Base-by-base conservation (phyloP, 768 basidiomycete genomes). In the Mycena filopes region DNA sequence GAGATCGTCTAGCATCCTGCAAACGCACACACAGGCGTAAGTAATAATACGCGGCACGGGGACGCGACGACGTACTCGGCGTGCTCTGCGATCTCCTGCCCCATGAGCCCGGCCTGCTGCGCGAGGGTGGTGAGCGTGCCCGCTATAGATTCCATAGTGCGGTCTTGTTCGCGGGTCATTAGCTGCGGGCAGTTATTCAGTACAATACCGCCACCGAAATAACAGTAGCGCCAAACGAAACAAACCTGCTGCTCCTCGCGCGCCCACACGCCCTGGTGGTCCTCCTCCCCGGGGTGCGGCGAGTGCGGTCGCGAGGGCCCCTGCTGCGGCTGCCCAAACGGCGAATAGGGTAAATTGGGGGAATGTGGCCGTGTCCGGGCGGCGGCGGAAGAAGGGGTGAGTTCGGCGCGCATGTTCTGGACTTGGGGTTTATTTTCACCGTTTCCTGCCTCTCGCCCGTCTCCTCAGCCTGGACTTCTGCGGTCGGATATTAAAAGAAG, bases 71-170 rank as follows among this genome's bases (percentile, higher is more conserved):
- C 76, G 67, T 66, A 97, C 97, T 94, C 94, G 70, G 91, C 93
- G 72, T 99, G 98, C 74, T 96, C 95, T 10, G 76, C 81, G 53
- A 99, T 93, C 74, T 99, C 98, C 61, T 88, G 89, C 0, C 97
- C 97, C 89, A 99, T 99, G 33, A 98, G 81, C 13, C 91, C 92
- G 0, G 98, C 98, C 78, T 99, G 98, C 67, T 93, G 90, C 0
- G 91, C 90, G 9, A 99, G 81, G 0, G 92, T 96, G 60, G 75
- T 88, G 56, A 99, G 77, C 2, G 96, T 96, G 0, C 95, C 95
- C 0, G 91, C 86, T 73, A 99, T 96, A 0, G 91, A 87, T 59
- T 91, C 89, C 71, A 99, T 91, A 0, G 96, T 92, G 29, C 88
- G 84, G 73, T 99, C 98, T 81, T 99, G 98, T 72, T 93, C 87